Evolutionary conservation across 2,329 filamentous ascomycete species (phyloP), one percentile per base, ranked within the genome.

Genomic region (Arthrinium phaeospermum): DNA sequence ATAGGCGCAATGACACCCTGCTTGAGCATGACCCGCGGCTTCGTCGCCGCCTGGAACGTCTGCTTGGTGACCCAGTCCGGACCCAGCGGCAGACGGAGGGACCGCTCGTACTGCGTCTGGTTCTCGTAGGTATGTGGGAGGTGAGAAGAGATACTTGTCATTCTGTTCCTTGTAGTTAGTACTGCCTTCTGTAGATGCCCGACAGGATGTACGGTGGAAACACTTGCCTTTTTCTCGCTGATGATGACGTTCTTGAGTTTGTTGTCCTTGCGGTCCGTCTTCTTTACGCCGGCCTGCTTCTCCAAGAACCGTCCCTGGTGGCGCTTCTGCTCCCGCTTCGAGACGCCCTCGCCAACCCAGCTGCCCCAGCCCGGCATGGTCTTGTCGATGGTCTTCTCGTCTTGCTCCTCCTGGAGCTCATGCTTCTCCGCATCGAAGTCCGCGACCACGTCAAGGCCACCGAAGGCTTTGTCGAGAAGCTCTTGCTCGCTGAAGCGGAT

Each of bases 61-160:
- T 94, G 91, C 89, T 98, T 98, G n/a, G 96, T 98, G 77, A 92
- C 91, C 95, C 96, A 99, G 83, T 99, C 96, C 22, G 93, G 94
- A 1, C 96, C 96, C 73, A 98, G 90, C 1, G 96, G 96, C 76
- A 98, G 84, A 61, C 96, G 88, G 72, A 98, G 85, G 75, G 93
- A 93, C 69, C 96, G 87, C 86, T 99, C 96, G 83, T 98, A 98
- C 86, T 98, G 95, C 79, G 93, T 89, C 76, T 88, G 89, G 41
- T 89, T 94, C 86, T 98, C 96, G 82, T 95, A 98, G n/a, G 91
- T 92, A 83, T 97, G 94, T 69, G 96, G 96, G 69, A 99, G 86
- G 77, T 91, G 90, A 12, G 91, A 91, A 24, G 78, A 98, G 88
- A 79, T 97, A 98, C 80, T 94, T 95, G 78, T 90, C 89, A 82